Base-by-base conservation (phyloP, 225 moss, liverwort and hornwort species). In the Physcomitrium patens region DNA sequence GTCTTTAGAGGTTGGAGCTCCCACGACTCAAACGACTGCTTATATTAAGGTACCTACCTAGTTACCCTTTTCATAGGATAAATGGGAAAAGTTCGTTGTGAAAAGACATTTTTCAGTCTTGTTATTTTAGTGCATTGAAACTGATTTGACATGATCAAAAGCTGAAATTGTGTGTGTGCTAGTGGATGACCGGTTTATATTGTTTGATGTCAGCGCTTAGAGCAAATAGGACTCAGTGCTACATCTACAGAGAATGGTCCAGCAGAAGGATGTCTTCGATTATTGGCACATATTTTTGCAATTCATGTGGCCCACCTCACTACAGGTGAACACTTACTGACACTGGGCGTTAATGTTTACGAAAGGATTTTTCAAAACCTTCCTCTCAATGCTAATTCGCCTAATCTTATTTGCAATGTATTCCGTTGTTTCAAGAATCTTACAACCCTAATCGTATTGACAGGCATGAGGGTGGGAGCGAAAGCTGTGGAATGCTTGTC, bases 391-490 rank as follows among this genome's bases (percentile, higher is more conserved):
- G 7, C 31, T 3, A 7, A 37, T 2, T 37, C 31, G 31, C 31
- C 48, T 49, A 0, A 13, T 49, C 3, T 11, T 49, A 49, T 12
- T 20, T 60, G 60, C 26, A 19, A 60, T 42, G 23, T 50, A 7
- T 10, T n/a, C 59, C 0, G 16, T 8, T 44, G 53, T 50, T 56
- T 15, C 15, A 55, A 7, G 66, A 63, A 7, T 62, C 16, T 50
- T 13, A 61, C 14, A 6, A 3, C 37, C 18, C 14, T 63, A 57
- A 2, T 46, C 47, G 68, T 24, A 28, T 18, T 63, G 41, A 18
- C 71, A 91, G 91, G 91, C 6, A 89, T 91, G 86, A 81, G 89
- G 76, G 82, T 91, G 28, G 91, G 89, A 60, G 84, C 91, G 31
- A 91, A 91, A 73, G 86, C 91, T 22, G 61, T 91, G 83, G 86